Base-by-base conservation (phyloP, 495 filamentous ascomycete species). In the Elasticomyces elasticus region DNA sequence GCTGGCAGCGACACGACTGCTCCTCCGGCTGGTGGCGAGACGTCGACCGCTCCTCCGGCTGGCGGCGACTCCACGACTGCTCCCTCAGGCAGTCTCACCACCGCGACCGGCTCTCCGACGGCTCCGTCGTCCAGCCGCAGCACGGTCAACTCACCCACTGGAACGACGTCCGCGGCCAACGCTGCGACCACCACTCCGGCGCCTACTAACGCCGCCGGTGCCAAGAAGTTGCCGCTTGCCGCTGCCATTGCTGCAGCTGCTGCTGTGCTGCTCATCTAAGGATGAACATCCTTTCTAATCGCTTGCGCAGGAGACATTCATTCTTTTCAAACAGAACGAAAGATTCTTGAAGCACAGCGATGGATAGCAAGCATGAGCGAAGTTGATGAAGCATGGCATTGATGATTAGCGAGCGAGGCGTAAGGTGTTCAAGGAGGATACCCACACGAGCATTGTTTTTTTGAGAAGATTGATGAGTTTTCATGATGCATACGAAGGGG, bases 231-330 rank as follows among this genome's bases (percentile, higher is more conserved):
- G 30, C 30, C 17, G 17, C 43, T 25, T 27, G 12, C 47, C 22
- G 47, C 47, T 49, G 47, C 47, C 10, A 15, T 33, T 5, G 33
- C 33, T 27, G 48, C 48, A 15, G 30, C 19, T 23, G 48, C 48
- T 15, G 48, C 48, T 31, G 15, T 40, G 48, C 28, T 51, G 30
- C 24, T 51, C 30, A 40, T 51, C 48, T 51, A 51, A 49, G 13
- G 35, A 40, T 40, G 35, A 40, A 3, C 35, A 40, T n/a, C 13
- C 13, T 40, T 40, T 40, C 35, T 40, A 40, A 40, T 40, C 35
- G 19, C 35, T 40, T 17, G 35, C 35, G 35, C 35, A 40, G 35
- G 35, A 13, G n/a, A n/a, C n/a, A n/a, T n/a, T n/a, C n/a, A 45
- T 10, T 45, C 20, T 9, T 45, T 45, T 4, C 13, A 45, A 27